A percentile compares a stretch with the other conserved stretches of the same genome.
Evolutionary conservation across 192 early-diverging fungal genomes (phyloP).

Genomic region (Podila epicladia): DNA sequence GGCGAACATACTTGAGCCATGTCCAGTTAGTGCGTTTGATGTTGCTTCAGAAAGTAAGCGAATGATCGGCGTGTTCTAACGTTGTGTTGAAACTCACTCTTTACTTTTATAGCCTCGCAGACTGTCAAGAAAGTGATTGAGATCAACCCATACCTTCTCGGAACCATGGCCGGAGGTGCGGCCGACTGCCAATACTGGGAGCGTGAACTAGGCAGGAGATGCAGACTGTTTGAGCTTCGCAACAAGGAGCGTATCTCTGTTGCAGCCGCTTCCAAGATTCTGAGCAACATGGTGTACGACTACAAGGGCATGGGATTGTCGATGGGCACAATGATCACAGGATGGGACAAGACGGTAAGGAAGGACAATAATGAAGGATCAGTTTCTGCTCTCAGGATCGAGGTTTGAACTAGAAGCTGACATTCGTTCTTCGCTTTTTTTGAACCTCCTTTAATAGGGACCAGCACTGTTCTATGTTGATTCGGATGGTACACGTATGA

Average conservation of each 20-base stretch:
- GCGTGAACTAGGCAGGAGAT: slow-evolving; percentile 93
- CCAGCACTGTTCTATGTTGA: slow-evolving; percentile 97
- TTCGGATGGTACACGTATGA: slow-evolving; percentile 90
- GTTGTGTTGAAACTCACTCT: not conserved
- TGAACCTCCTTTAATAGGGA: slow-evolving; percentile 59
- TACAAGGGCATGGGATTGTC: slow-evolving; percentile 99
- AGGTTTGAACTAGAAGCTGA: not conserved
- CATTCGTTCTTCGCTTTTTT: not conserved
- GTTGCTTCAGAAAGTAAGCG: not conserved
- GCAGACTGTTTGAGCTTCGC: slow-evolving; percentile 93
- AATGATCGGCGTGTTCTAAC: not conserved
- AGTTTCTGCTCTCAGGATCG: no score
- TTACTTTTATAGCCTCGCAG: slow-evolving; percentile 80
- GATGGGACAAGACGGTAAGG: slow-evolving; percentile 94
- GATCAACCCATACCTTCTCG: slow-evolving; percentile 97
- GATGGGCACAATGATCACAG: slow-evolving; percentile 99
- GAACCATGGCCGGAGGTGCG: slow-evolving; percentile 99
- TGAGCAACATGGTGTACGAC: slow-evolving; percentile 95
- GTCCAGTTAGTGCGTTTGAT: not conserved
- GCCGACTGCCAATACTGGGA: slow-evolving; percentile 99
- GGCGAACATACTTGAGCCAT: no score
- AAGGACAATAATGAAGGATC: not conserved
- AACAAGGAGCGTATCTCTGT: slow-evolving; percentile 99
- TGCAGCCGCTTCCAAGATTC: slow-evolving; percentile 95
- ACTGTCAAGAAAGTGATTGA: slow-evolving; percentile 99